Percentiles rank a stretch among this genome's conserved stretches.
phyloP scores from a whole-genome alignment of 23 red algal species.

The Chondrus crispus region DNA sequence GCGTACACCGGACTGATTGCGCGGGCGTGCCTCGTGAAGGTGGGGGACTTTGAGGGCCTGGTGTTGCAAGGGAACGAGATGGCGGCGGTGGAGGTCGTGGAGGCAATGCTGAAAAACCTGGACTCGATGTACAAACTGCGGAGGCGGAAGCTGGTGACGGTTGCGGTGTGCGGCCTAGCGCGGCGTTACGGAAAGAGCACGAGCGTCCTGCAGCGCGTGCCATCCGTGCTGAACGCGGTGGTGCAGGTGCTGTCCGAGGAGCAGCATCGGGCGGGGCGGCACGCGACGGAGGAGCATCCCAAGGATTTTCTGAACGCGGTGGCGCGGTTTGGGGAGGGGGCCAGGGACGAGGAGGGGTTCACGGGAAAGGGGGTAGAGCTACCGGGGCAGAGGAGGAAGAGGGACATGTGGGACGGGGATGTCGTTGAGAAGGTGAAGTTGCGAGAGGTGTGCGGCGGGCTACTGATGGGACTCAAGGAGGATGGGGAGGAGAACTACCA shows the following conservation, averaged over 20 bases:
- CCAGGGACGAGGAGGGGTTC: background rate
- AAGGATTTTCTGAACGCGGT: background rate
- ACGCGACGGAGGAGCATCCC: background rate
- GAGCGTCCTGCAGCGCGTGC: conserved; percentile 5
- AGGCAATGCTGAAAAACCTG: conserved; percentile 20
- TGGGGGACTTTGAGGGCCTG: conserved; percentile 23
- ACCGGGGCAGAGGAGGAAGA: background rate
- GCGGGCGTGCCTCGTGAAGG: conserved; percentile 28
- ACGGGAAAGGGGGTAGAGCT: background rate
- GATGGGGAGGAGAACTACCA: background rate
- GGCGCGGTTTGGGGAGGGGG: background rate
- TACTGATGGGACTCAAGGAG: background rate
- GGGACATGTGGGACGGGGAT: background rate
- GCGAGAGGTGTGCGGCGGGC: background rate
- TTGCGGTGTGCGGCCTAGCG: conserved; percentile 8
- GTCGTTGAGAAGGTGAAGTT: background rate
- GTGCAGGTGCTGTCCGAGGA: conserved; percentile 40
- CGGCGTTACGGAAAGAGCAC: background rate
- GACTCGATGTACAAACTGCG: conserved; percentile 42
- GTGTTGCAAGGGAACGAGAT: conserved; percentile 33
- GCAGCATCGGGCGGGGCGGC: background rate
- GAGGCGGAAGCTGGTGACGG: background rate
- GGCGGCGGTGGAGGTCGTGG: conserved; percentile 23
- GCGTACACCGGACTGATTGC: conserved; percentile 43
- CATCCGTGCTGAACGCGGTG: conserved; percentile 17